These are phyloP conservation scores for Helianthus tuberosus DNA, from an alignment of 129 eudicot genomes.

Conservation along the genomic window DNA sequence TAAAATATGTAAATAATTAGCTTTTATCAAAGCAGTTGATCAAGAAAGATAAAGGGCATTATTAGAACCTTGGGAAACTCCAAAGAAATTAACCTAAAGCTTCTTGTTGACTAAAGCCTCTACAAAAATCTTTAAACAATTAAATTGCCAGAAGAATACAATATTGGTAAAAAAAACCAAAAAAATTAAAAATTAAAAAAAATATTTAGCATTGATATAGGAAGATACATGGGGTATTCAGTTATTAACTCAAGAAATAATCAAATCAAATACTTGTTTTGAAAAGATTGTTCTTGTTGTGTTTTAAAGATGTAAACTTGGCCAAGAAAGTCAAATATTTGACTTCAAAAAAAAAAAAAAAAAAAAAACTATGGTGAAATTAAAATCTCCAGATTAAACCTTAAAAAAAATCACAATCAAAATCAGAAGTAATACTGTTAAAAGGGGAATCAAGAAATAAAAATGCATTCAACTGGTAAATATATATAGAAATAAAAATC, in stretches of 20 bases:
- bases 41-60: constrained; percentile 30
- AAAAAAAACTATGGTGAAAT: too few relatives aligned
- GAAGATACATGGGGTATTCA: neutral
- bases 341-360: too few relatives aligned
- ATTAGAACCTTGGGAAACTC: constrained; percentile 42
- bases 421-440: neutral
- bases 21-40: constrained; percentile 35
- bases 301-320: constrained; percentile 15
- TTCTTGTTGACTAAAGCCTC: constrained; percentile 46
- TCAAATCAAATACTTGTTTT: constrained; percentile 15
- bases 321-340: neutral
- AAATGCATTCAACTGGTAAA: neutral
- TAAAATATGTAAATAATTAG: constrained; percentile 2
- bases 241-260: neutral
- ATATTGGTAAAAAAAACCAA: neutral
- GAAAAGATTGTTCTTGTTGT: neutral
- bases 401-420: neutral
- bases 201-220: neutral
- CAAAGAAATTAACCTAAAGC: constrained; percentile 26
- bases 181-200: neutral
- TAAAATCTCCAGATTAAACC: neutral
- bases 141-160: constrained; percentile 13
- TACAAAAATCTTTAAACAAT: constrained; percentile 20
- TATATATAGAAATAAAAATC: neutral
- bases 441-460: neutral